Base-by-base conservation (phyloP, 345 rosid species). In the Viola odorata region DNA sequence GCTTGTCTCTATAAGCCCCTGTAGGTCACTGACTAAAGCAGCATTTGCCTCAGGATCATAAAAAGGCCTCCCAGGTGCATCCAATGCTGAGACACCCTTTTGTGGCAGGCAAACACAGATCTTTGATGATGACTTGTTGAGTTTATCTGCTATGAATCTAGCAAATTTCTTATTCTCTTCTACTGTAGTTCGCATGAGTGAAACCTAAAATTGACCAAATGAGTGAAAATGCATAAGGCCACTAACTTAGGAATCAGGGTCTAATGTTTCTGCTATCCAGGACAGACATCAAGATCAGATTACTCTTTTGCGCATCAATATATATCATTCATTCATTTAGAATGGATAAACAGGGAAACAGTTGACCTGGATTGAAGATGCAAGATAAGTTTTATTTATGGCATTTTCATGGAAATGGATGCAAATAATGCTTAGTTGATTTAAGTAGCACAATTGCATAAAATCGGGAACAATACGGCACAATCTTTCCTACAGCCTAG, bases 21-120 rank as follows among this genome's bases (percentile, higher is more conserved):
- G 77, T 8, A 89, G 63, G 77, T 87, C 98, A 63, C 64, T 78
- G 36, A 84, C 63, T 64, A 92, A 88, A 60, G 84, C 54, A 36
- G 73, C 70, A 45, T 84, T 81, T 50, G 94, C 94, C 75, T 81
- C 83, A 32, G 91, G 89, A 76, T 92, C 98, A 80, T 70, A 80
- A 74, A 92, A 92, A 57, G 96, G 85, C 71, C 69, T 79, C 55
- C 82, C 87, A 13, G 78, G 84, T 52, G 88, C 84, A 82, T 89
- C 98, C 75, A 92, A 71, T 60, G 88, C 94, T 53, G 98, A 87
- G 58, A 92, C 58, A 63, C 96, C 98, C 65, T 78, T 81, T 74
- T 82, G 78, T 14, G 98, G 96, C 56, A 92, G 77, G 80, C 96
- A 87, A 66, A 85, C 77, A 63, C 58, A 36, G 36, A 92, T 60